A percentile compares a stretch with the other conserved stretches of the same genome.
Conservation (phyloP, 306 rosid species). For the Vigna nakashimae region DNA sequence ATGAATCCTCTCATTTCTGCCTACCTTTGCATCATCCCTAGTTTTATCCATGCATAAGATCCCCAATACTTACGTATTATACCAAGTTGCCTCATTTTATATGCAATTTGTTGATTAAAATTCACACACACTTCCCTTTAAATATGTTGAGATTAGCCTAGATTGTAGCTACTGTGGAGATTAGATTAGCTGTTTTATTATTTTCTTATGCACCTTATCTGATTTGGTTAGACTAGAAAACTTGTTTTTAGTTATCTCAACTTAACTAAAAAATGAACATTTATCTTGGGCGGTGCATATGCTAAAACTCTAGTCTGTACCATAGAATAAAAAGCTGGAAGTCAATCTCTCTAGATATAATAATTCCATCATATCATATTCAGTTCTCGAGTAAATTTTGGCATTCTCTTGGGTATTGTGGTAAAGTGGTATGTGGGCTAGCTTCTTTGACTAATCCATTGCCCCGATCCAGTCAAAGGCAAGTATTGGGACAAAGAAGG, state of each 20-base stretch:
- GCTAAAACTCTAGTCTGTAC: not conserved
- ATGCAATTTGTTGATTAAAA: slow-evolving; percentile 5
- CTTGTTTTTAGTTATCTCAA: not conserved
- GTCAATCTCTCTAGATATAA: not conserved
- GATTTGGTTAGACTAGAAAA: not conserved
- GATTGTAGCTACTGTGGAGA: not conserved
- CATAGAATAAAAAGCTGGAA: not conserved
- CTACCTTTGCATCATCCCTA: not conserved
- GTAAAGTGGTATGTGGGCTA: not conserved
- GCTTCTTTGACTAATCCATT: not conserved
- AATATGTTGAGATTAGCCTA: not conserved
- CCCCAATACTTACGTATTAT: not conserved
- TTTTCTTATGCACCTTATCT: not conserved
- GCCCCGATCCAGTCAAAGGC: not conserved
- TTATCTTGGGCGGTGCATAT: not conserved
- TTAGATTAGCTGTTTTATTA: not conserved
- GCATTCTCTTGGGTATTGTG: not conserved
- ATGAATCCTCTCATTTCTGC: not conserved
- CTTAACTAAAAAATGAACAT: not conserved
- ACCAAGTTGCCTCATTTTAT: not conserved
- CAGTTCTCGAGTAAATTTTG: not conserved
- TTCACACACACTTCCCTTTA: not conserved
- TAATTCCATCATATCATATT: not conserved
- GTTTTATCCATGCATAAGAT: slow-evolving; percentile 3
- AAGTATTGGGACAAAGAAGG: not conserved